Conservation (phyloP, 1,284 basidiomycete species). For the Rhodotorula glutinis region DNA sequence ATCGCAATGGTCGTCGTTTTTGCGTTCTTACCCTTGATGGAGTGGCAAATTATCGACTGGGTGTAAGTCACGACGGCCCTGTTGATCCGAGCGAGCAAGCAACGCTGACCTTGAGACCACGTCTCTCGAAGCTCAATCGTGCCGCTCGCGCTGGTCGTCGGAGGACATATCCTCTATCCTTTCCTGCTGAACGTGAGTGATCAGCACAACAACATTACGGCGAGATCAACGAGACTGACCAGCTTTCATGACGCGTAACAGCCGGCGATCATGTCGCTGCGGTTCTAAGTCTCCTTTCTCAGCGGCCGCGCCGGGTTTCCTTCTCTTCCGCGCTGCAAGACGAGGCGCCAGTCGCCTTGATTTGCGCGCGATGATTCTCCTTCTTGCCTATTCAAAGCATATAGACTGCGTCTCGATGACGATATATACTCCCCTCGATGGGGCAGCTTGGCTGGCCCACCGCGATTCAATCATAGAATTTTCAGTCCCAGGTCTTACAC, state of each 20-base stretch:
- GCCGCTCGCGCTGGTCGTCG: constrained; percentile 16
- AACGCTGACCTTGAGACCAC: not conserved
- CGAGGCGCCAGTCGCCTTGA: not conserved
- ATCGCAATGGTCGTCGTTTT: constrained; percentile 17
- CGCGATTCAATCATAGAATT: not conserved
- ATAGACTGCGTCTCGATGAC: not conserved
- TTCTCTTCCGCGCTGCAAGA: no score
- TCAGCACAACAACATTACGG: no score
- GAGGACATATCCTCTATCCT: constrained; percentile 25
- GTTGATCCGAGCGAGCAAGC: not conserved
- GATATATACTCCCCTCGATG: not conserved
- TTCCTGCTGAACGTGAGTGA: constrained; percentile 20
- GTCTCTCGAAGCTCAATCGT: constrained; percentile 5
- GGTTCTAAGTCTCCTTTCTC: constrained; percentile 11
- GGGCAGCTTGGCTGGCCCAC: not conserved
- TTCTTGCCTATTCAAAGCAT: not conserved
- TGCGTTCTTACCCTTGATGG: constrained; percentile 56
- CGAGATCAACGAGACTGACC: not conserved
- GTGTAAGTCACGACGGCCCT: constrained; percentile 30
- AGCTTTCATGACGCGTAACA: not conserved
- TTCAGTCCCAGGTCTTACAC: no score
- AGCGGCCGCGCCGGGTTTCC: no score
- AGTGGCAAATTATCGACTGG: constrained; percentile 54
- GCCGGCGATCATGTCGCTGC: constrained; percentile 25
- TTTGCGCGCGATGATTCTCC: not conserved